These are phyloP conservation scores for Neospermospora avenae DNA, from an alignment of 2,329 filamentous ascomycete species.

Conservation along the genomic window DNA sequence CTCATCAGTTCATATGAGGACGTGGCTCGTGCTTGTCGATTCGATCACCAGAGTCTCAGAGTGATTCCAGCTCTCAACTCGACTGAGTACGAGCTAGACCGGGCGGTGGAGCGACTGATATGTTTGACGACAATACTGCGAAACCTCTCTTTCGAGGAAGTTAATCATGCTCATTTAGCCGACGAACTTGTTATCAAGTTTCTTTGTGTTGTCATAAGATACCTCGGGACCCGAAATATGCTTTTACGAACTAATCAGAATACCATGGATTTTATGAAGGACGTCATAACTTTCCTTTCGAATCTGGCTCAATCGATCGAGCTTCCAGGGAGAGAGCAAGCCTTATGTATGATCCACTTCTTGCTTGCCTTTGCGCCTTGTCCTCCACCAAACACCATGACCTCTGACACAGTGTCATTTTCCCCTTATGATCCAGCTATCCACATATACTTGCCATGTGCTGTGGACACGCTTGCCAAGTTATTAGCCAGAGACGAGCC, in stretches of 20 bases:
- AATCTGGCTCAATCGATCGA: constrained; percentile 81
- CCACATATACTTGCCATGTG: constrained; percentile 85
- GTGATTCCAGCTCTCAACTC: constrained; percentile 73
- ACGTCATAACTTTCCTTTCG: constrained; percentile 82
- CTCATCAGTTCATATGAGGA: constrained; percentile 85
- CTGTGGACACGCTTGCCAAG: constrained; percentile 88
- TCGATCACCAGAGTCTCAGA: constrained; percentile 69
- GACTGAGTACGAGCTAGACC: constrained; percentile 75
- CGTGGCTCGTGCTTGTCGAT: constrained; percentile 71
- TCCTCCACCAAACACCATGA: constrained; percentile 59
- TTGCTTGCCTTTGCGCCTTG: constrained; percentile 84
- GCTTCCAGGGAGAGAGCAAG: constrained; percentile 82
- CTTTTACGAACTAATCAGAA: constrained; percentile 78
- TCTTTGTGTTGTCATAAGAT: constrained; percentile 76
- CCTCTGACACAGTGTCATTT: constrained; percentile 65
- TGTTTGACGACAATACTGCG: constrained; percentile 90
- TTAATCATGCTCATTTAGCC: constrained; percentile 73
- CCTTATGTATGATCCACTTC: constrained; percentile 81
- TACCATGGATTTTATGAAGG: constrained; percentile 96
- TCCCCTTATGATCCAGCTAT: constrained; percentile 74
- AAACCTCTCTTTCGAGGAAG: constrained; percentile 83
- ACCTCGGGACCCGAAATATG: constrained; percentile 85
- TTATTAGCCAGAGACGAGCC: constrained; percentile 90
- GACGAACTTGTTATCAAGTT: constrained; percentile 78
- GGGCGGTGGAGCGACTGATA: constrained; percentile 80